Evolutionary conservation across 2,329 filamentous ascomycete species (phyloP), one percentile per base, ranked within the genome.

Genomic region (Venturia aucupariae): DNA sequence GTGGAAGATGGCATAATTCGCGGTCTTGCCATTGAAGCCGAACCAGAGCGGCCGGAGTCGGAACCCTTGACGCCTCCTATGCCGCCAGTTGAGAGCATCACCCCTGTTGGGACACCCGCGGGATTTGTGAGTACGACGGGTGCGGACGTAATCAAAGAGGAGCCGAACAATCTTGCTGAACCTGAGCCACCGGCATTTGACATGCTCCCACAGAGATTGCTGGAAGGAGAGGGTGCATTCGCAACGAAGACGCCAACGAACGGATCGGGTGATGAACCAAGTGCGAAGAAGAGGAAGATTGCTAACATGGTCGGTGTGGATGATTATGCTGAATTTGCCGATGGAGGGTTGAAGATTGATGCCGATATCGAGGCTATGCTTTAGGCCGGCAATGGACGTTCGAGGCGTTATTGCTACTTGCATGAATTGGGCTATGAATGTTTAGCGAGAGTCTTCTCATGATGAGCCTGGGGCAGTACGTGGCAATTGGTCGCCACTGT

Each of bases 1-100:
- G 92, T 99, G 8, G 94, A 99, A 75, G 86, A 93, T 68, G 88
- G 86, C 60, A 97, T 99, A 69, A 91, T 99, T 83, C 86, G 89
- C 62, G 90, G 90, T 10, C 82, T 96, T 27, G 85, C 86, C 17
- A 83, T 84, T 1, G 66, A 41, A n/a, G 62, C 66, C 65, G 89
- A 90, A 68, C 84, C 85, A 15, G 85, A 86, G 66, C 86, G 90
- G 41, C 92, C 93, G 1, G 86, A 92, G 69, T 82, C 96, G 65
- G 93, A 97, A 75, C 89, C 87, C 6, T 81, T 97, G 64, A 97
- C 92, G 0, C 92, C 92, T n/a, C 90, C 89, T 1, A 79, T 86
- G 2, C 96, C 92, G 0, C 92, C 92, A 19, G 82, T 85, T 66
- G 84, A 85, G 64, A 76, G 77, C 10, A 75, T 82, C 64, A 82